A percentile compares a stretch with the other conserved stretches of the same genome.
phyloP scores from a whole-genome alignment of 176 grass and related monocot genomes.

The Chrysopogon serrulatus region DNA sequence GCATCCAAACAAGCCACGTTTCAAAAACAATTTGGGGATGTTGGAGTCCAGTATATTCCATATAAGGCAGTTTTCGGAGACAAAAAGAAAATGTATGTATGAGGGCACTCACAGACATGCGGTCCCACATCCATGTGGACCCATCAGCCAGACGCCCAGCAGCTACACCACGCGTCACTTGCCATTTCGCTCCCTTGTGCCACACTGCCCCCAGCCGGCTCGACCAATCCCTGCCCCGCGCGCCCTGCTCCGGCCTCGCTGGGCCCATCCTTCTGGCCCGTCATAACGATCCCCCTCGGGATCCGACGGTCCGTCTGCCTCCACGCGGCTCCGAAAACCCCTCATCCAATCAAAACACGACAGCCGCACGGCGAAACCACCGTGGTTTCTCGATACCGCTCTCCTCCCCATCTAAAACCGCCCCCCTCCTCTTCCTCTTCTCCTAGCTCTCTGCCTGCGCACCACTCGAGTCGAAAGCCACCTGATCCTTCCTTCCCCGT shows the following conservation, averaged over 20 bases:
- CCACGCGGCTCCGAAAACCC: conserved; percentile 22
- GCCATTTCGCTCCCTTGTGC: conserved; percentile 13
- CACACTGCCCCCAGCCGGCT: too few species aligned
- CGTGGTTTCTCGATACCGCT: conserved; percentile 30
- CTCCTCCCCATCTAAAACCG: conserved; percentile 25
- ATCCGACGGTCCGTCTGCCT: neutral
- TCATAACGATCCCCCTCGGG: neutral
- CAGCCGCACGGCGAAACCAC: conserved; percentile 33
- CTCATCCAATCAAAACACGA: conserved; percentile 24
- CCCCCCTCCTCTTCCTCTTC: neutral
- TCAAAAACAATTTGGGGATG: too few species aligned
- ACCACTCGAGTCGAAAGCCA: neutral
- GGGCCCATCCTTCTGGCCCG: neutral
- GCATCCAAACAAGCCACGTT: too few species aligned
- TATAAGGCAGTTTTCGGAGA: too few species aligned
- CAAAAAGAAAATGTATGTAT: too few species aligned
- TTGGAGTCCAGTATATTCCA: too few species aligned
- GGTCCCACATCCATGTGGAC: neutral
- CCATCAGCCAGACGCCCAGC: neutral
- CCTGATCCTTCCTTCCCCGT: neutral
- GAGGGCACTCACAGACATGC: neutral
- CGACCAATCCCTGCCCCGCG: conserved; percentile 10
- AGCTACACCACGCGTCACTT: neutral
- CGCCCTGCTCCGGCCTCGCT: neutral
- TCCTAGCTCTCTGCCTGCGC: neutral